Evolutionary conservation across 345 rosid species (phyloP), one percentile per base, ranked within the genome.

Genomic region (Carallia pectinifolia): DNA sequence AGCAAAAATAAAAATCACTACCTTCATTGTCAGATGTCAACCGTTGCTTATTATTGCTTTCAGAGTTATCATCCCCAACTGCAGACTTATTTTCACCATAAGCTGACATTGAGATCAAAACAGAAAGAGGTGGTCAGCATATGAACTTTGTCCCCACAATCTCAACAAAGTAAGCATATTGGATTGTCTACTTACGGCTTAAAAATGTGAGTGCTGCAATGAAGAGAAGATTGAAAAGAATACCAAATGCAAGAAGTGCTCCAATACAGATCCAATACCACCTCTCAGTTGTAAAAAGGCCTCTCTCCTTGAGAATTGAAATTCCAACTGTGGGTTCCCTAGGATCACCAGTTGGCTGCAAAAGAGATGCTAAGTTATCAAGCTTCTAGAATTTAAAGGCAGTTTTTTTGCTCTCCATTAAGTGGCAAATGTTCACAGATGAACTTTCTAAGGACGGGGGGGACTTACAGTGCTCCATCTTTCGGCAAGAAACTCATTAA

Each of bases 401-500:
- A 38, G 23, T 23, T 23, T 56, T 18, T 67, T 29, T 33, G 53
- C 12, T 53, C 55, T 17, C 55, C 17, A 17, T 1, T 17, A 53
- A 17, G 34, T 33, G 4, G 34, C 34, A 33, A 33, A 33, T 33
- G 34, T 33, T 23, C n/a, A 6, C 19, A 15, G 71, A 10, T 16
- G 10, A 5, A 18, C 16, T 30, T 47, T 15, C 8, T 29, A 6
- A 18, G 10, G 2, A 44, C 10, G 44, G 56, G 34, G 34, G 31
- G 38, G 17, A 7, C 72, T 74, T 68, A 74, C 77, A 6, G 27
- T 37, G 30, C 33, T 62, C 77, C 77, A 74, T 50, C 72, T 63
- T 4, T 67, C 62, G 13, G 61, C 72, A n/a, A 74, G 77, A 68
- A 74, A 74, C 50, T 74, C 77, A n/a, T 74, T 74, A 19, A 67